Conservation (phyloP, 2,329 filamentous ascomycete genomes). For the Moelleriella libera region DNA sequence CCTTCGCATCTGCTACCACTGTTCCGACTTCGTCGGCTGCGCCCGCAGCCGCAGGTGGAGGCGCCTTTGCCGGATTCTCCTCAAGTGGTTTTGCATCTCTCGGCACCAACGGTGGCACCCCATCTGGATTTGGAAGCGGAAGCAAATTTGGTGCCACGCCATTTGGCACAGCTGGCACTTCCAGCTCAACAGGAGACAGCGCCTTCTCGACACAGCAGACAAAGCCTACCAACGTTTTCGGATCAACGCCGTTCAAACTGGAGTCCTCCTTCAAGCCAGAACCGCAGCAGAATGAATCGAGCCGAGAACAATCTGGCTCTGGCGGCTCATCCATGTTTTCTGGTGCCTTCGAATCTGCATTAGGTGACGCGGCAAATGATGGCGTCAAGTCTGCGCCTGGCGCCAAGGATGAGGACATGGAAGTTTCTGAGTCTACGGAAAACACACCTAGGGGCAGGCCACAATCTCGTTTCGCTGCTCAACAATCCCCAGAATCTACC, state of each 20-base stretch:
- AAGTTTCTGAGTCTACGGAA: constrained; percentile 17
- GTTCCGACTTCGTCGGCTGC: constrained; percentile 10
- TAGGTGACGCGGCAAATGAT: constrained; percentile 32
- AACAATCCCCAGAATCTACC: constrained; percentile 18
- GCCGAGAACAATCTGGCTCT: constrained; percentile 29
- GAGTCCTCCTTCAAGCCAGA: constrained; percentile 55
- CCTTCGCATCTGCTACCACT: constrained; percentile 21
- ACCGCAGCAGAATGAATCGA: constrained; percentile 43
- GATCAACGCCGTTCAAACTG: constrained; percentile 49
- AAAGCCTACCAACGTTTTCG: constrained; percentile 23
- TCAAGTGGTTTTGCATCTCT: constrained; percentile 40
- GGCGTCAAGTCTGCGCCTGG: constrained; percentile 17
- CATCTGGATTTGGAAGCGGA: constrained; percentile 21
- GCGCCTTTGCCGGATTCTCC: constrained; percentile 41
- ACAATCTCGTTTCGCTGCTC: constrained; percentile 15
- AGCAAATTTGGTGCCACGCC: constrained; percentile 21
- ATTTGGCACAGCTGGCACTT: constrained; percentile 14
- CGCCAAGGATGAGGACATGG: constrained; percentile 40
- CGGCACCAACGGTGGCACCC: constrained; percentile 17
- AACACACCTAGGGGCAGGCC: constrained; percentile 23
- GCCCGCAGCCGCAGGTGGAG: constrained; percentile 21
- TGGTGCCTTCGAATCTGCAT: constrained; percentile 42
- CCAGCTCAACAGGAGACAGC: constrained; percentile 9
- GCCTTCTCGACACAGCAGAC: constrained; percentile 14
- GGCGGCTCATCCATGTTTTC: constrained; percentile 41